Evolutionary conservation across 176 grass and related monocot genomes (phyloP), one percentile per base, ranked within the genome.

Genomic region (Rhynchospora breviuscula): DNA sequence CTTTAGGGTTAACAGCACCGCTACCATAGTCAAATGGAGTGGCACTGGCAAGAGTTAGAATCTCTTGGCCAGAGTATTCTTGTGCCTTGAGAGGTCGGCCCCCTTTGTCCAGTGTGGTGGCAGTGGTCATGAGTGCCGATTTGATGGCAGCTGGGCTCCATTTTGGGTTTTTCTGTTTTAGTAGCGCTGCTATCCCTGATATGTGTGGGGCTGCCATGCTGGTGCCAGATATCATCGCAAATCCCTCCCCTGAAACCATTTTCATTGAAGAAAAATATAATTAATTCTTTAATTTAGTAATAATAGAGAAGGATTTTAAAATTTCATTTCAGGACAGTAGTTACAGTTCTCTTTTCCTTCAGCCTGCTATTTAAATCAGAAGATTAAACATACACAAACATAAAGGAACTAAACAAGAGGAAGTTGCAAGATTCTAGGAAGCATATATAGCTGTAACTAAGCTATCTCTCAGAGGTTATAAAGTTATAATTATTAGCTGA

Each of bases 191-290:
- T 82, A 99, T 99, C 51, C 96, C 93, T 67, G 93, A 80, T 78
- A 99, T 99, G 80, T 99, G 96, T 1, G 96, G 96, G 86, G 96
- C 93, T 72, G 96, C 96, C 93, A 99, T 99, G 83, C 96, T 99
- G 17, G 96, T 99, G 84, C 96, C 96, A 85, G 96, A 99, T 82
- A 99, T 72, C 96, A 99, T 95, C 53, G 96, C 96, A 86, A 95
- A 99, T 60, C 93, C 91, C 84, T 99, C 96, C 59, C 96, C 96
- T 99, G 23, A 10, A 69, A 79, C 78, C 23, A 67, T 67, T 82
- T 82, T 68, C 10, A 82, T 82, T 53, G 8, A 12, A 49, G 10
- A 80, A 10, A 80, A 74, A 64, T 8, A 15, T 35, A 35, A 49
- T 19, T 8, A 22, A 8, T 8, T 78, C 49, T 22, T 78, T 56